Evolutionary conservation across 495 filamentous ascomycete genomes (phyloP), one percentile per base, ranked within the genome.

Genomic region (Parathielavia hyrcaniae): DNA sequence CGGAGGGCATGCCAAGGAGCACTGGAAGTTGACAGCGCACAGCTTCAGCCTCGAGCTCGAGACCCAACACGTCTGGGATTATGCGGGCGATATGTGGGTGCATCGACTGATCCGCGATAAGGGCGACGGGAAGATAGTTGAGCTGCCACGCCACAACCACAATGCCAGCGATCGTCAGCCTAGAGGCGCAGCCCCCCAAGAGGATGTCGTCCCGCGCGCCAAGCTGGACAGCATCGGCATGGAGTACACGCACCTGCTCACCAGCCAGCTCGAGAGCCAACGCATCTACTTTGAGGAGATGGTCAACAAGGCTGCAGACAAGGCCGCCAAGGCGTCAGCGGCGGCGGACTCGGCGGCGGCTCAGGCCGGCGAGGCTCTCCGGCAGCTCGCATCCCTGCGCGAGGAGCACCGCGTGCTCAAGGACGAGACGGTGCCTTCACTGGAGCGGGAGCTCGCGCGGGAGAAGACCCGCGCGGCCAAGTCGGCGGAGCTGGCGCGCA

Each of bases 41-140:
- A 88, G 83, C 58, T 98, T 95, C 67, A 88, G 90, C 48, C 86
- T 98, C 74, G 95, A 98, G 67, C 81, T 97, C 35, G 82, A 83
- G 43, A 91, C 91, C 0, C 92, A 98, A 67, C 87, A 92, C 58
- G 90, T 98, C 6, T 98, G 93, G 93, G 95, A 98, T 75, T 98
- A 98, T 66, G 87, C 87, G 0, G 88, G 87, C 36, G 95, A 98
- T 64, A 86, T 84, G 60, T 98, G 96, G 77, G 93, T 97, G 19
- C 93, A 98, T 73, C 86, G 93, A 11, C 83, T 98, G 36, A 92
- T 97, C 54, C 86, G 93, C 62, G 88, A 87, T 63, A 95, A 96
- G 73, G 85, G 87, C 5, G 90, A 96, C 67, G 90, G 89, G 48
- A 90, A 97, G 66, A 78, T 96, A 1, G 85, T 96, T 43, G 91